Conservation (phyloP, 2,329 filamentous ascomycete genomes). For the Fusarium ambrosium region DNA sequence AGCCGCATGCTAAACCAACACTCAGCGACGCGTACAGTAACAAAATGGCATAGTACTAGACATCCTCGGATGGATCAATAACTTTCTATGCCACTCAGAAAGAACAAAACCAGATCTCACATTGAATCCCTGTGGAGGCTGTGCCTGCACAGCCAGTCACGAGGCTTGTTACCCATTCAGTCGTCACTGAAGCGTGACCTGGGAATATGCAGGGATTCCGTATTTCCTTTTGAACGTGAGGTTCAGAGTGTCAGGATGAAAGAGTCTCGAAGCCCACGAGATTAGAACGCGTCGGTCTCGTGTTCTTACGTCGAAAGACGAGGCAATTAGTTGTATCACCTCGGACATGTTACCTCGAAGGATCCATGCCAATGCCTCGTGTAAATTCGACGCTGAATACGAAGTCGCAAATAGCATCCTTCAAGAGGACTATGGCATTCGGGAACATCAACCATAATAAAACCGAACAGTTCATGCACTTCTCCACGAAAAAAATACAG, state of each 20-base stretch:
- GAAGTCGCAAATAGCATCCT: background rate
- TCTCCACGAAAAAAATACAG: slow-evolving; percentile 27
- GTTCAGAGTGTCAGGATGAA: background rate
- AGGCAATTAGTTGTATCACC: background rate
- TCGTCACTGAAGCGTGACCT: slow-evolving; percentile 22
- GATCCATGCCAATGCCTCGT: background rate
- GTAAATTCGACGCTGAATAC: background rate
- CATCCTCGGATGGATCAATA: background rate
- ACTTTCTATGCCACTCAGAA: background rate
- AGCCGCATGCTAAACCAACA: background rate
- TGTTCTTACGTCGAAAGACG: background rate
- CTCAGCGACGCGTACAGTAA: background rate
- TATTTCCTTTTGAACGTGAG: slow-evolving; percentile 27
- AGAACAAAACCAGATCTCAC: slow-evolving; percentile 26
- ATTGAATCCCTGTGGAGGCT: slow-evolving; percentile 18
- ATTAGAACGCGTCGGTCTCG: background rate
- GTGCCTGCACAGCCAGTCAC: slow-evolving; percentile 29
- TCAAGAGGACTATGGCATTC: background rate
- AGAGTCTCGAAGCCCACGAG: background rate
- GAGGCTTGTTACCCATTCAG: slow-evolving; percentile 34
- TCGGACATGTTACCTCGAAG: background rate
- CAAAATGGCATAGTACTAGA: background rate
- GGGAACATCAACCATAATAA: background rate
- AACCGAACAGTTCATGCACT: slow-evolving; percentile 3
- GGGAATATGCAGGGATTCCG: slow-evolving; percentile 28